phyloP scores from a whole-genome alignment of 2,329 filamentous ascomycete species.

The Colletotrichum magnum region DNA sequence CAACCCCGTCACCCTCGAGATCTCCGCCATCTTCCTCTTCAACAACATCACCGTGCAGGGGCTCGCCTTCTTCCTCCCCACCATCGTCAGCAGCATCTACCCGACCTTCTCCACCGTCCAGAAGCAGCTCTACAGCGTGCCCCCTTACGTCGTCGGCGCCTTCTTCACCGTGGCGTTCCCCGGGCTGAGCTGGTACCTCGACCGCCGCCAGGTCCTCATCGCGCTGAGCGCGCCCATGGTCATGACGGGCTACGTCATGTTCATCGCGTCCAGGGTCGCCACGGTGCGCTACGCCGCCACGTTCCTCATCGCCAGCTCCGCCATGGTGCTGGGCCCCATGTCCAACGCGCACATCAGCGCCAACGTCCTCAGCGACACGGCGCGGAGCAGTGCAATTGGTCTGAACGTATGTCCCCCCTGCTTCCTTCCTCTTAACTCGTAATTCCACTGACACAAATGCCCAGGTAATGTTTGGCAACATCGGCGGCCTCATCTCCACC shows the following conservation, averaged over 20 bases:
- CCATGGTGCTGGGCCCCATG: slow-evolving; percentile 75
- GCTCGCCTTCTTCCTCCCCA: slow-evolving; percentile 78
- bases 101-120: slow-evolving; percentile 68
- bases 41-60: slow-evolving; percentile 81
- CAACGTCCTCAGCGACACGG: slow-evolving; percentile 80
- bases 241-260: slow-evolving; percentile 80
- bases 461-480: slow-evolving; percentile 76
- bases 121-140: slow-evolving; percentile 79
- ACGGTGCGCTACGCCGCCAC: slow-evolving; percentile 77
- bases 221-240: slow-evolving; percentile 72
- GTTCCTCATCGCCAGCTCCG: slow-evolving; percentile 76
- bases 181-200: slow-evolving; percentile 71
- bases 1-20: slow-evolving; percentile 72
- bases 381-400: slow-evolving; percentile 76
- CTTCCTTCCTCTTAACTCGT: no score
- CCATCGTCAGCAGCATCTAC: slow-evolving; percentile 79
- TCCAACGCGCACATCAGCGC: slow-evolving; percentile 78
- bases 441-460: no score
- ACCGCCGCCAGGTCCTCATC: slow-evolving; percentile 73
- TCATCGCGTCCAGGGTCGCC: slow-evolving; percentile 68
- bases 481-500: slow-evolving; percentile 77
- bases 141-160: slow-evolving; percentile 77
- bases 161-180: slow-evolving; percentile 76
- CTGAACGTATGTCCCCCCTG: slow-evolving; percentile 56
- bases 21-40: slow-evolving; percentile 72